phyloP scores from a whole-genome alignment of 2,329 filamentous ascomycete species.

The Fusarium cyanostomum region DNA sequence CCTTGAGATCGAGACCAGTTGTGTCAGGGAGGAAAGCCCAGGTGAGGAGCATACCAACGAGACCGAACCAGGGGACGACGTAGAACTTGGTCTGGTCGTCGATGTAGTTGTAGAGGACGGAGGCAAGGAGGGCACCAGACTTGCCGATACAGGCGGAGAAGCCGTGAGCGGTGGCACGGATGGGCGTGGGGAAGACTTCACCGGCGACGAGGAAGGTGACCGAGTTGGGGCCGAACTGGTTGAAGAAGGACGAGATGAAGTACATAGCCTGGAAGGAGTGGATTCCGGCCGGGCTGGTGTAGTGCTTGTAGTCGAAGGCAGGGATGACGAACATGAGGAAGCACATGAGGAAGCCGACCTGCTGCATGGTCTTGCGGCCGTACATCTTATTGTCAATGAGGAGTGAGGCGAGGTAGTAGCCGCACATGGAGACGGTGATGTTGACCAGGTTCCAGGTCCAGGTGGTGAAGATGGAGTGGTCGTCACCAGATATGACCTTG shows the following conservation, averaged over 20 bases:
- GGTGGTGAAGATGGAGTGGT: constrained; percentile 79
- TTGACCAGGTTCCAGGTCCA: constrained; percentile 97
- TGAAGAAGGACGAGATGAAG: constrained; percentile 98
- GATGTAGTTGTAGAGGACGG: constrained; percentile 96
- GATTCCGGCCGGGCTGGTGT: constrained; percentile 75
- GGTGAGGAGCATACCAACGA: constrained; percentile 85
- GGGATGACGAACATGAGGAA: constrained; percentile 95
- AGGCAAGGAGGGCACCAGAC: constrained; percentile 84
- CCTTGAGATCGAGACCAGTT: constrained; percentile 94
- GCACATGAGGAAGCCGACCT: constrained; percentile 89
- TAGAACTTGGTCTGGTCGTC: constrained; percentile 85
- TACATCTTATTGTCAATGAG: constrained; percentile 97
- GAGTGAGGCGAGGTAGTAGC: constrained; percentile 90
- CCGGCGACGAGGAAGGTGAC: constrained; percentile 97
- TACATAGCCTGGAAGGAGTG: constrained; percentile 98
- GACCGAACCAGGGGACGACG: constrained; percentile 94
- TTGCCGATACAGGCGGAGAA: constrained; percentile 94
- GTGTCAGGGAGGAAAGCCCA: constrained; percentile 93
- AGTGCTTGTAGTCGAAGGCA: constrained; percentile 88
- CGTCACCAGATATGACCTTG: constrained; percentile 75
- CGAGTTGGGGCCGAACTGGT: constrained; percentile 96
- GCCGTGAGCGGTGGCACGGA: constrained; percentile 93
- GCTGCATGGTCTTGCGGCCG: constrained; percentile 96
- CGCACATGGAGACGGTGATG: constrained; percentile 82
- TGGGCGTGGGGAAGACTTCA: constrained; percentile 94